A percentile compares a stretch with the other conserved stretches of the same genome.
Conservation (phyloP, 2,329 filamentous ascomycete species). For the Phaeophleospora eucalypticola region DNA sequence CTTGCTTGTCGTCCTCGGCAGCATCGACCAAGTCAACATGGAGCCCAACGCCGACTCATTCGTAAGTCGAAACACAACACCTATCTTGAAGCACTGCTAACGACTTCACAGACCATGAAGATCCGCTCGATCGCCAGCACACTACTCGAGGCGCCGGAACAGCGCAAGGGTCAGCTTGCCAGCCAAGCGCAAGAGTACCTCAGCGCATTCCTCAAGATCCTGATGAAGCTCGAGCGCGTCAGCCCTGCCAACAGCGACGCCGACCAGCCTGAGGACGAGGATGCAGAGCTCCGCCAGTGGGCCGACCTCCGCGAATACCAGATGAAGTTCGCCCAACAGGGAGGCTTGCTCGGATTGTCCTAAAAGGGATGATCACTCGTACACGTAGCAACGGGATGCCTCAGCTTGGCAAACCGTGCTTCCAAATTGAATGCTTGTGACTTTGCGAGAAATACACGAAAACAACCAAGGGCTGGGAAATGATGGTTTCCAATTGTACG, state of each 20-base stretch:
- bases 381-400: neutral
- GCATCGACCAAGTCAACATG: constrained; percentile 79
- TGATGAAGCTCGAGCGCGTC: constrained; percentile 68
- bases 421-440: too few species aligned
- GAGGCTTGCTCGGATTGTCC: constrained; percentile 47
- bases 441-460: too few species aligned
- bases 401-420: too few species aligned
- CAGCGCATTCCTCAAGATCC: constrained; percentile 66
- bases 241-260: constrained; percentile 47
- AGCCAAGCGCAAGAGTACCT: constrained; percentile 67
- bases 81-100: neutral
- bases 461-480: too few species aligned
- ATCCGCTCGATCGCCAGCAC: constrained; percentile 81
- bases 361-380: constrained; percentile 6
- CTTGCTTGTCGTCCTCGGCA: constrained; percentile 68
- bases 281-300: constrained; percentile 73
- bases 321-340: constrained; percentile 63
- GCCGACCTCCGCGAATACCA: constrained; percentile 76
- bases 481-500: too few species aligned
- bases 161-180: constrained; percentile 50
- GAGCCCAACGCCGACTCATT: constrained; percentile 66
- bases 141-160: constrained; percentile 60
- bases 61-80: constrained; percentile 42
- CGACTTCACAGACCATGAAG: constrained; percentile 61
- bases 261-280: constrained; percentile 54